Base-by-base conservation (phyloP, 2,329 filamentous ascomycete genomes). In the Phialemonium atrogriseum region DNA sequence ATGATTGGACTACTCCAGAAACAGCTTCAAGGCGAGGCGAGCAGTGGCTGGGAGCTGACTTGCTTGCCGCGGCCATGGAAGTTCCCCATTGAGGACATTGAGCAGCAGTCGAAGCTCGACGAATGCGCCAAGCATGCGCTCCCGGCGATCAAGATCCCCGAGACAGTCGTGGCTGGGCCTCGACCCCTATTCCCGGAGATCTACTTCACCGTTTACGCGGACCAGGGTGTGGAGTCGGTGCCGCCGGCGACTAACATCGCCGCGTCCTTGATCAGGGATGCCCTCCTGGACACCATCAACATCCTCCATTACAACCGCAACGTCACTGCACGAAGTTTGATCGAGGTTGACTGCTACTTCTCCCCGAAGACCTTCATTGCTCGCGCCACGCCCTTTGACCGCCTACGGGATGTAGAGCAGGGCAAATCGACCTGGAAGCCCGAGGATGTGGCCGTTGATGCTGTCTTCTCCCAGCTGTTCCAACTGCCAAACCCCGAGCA, bases 371-470 rank as follows among this genome's bases (percentile, higher is more conserved):
- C 85, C 2, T 98, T 98, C 55, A 80, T 94, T 35, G 94, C 94
- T 61, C 81, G 91, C 36, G 88, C 86, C 1, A 95, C 86, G 2
- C 79, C 87, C 0, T 95, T 94, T 49, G 91, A 98, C 55, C 82
- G 87, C 49, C 73, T 98, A 29, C 75, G 81, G 20, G 80, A 80
- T 27, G 68, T 80, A 12, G 75, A 77, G 20, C 62, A 61, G 2
- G 70, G 74, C 33, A 70, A 72, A 41, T 76, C 82, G 10, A 88
- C 85, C 0, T 98, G 91, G 89, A 98, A 98, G 58, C 87, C 91
- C 0, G 91, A 98, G 60, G 91, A 98, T 58, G 83, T 96, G 36
- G 84, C 84, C 4, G 86, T 98, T n/a, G 91, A 98, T 55, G 87
- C 89, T 5, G 86, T 96, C 35, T 98, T 98, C 57, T 94, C 88